These are phyloP conservation scores for Pythium apleroticum DNA, from an alignment of 352 stramenopile genomes.

Conservation along the genomic window DNA sequence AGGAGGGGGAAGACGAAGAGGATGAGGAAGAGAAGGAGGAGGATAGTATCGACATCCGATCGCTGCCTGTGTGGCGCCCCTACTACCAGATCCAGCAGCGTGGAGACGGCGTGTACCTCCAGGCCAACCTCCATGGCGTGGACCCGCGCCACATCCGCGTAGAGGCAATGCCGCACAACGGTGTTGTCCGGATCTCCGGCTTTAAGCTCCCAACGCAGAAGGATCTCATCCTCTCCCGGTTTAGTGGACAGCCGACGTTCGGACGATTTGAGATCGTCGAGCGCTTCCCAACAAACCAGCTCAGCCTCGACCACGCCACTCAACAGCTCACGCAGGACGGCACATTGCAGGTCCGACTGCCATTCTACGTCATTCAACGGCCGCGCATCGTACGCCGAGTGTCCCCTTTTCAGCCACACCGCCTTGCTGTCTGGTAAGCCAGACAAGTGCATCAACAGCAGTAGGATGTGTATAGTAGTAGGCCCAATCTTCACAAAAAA, in stretches of 20 bases:
- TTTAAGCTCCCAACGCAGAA: constrained; percentile 57
- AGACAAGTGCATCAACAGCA: neutral
- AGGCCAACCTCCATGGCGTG: constrained; percentile 33
- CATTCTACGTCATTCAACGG: constrained; percentile 39
- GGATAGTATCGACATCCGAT: constrained; percentile 29
- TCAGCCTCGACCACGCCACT: constrained; percentile 54
- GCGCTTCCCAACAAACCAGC: constrained; percentile 42
- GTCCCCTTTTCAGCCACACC: constrained; percentile 33
- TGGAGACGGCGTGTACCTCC: constrained; percentile 44
- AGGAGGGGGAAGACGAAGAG: constrained; percentile 15
- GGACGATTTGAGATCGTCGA: constrained; percentile 67
- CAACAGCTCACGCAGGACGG: constrained; percentile 48
- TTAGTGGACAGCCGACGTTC: constrained; percentile 56
- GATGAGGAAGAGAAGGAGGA: constrained; percentile 18
- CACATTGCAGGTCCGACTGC: constrained; percentile 58
- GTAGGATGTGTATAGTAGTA: constrained; percentile 2
- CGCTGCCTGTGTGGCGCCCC: constrained; percentile 49
- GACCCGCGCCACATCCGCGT: constrained; percentile 40
- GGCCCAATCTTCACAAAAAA: constrained; percentile 1
- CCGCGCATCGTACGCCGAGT: constrained; percentile 33
- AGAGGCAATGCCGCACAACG: constrained; percentile 39
- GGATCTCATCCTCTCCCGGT: constrained; percentile 51
- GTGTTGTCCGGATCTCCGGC: constrained; percentile 45
- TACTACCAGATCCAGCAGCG: constrained; percentile 64
- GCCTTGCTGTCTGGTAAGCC: constrained; percentile 24